A percentile compares a stretch with the other conserved stretches of the same genome.
Conservation (phyloP, 225 moss, liverwort and hornwort species). For the Polytrichum commune region DNA sequence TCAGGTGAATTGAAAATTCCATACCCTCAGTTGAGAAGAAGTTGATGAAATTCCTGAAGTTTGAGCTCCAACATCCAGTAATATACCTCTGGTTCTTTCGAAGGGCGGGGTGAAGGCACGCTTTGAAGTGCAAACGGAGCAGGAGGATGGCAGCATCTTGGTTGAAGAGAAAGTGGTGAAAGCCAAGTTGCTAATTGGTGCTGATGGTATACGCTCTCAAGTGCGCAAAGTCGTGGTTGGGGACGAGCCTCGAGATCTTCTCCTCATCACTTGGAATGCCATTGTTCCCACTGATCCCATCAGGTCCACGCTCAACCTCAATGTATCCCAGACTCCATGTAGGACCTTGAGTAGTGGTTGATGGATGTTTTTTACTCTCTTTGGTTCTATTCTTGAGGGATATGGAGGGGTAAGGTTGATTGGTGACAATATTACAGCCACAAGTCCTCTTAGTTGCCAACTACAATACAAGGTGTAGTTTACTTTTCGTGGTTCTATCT, state of each 20-base stretch:
- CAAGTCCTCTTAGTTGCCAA: too few relatives aligned
- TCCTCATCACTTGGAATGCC: constrained; percentile 57
- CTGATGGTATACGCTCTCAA: constrained; percentile 53
- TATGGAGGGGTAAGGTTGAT: too few relatives aligned
- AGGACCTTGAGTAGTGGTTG: not conserved
- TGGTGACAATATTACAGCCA: too few relatives aligned
- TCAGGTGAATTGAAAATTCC: not conserved
- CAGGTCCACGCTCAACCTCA: constrained; percentile 14
- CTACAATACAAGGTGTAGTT: too few relatives aligned
- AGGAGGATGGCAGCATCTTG: constrained; percentile 8
- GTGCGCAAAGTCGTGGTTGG: constrained; percentile 47
- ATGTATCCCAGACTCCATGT: not conserved
- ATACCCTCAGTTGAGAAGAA: not conserved
- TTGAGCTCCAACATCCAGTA: not conserved
- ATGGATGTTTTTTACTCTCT: too few relatives aligned
- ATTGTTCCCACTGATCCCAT: constrained; percentile 31
- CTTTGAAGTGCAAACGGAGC: constrained; percentile 30
- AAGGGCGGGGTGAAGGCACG: constrained; percentile 49
- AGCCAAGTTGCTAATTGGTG: constrained; percentile 52
- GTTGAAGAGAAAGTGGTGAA: constrained; percentile 21
- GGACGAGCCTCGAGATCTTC: constrained; percentile 47
- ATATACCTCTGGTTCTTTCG: too few relatives aligned
- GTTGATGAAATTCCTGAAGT: not conserved
- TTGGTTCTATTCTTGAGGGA: too few relatives aligned
- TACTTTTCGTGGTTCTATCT: too few relatives aligned